Conservation (phyloP, 495 filamentous ascomycete species). For the Delitschia confertaspora region DNA sequence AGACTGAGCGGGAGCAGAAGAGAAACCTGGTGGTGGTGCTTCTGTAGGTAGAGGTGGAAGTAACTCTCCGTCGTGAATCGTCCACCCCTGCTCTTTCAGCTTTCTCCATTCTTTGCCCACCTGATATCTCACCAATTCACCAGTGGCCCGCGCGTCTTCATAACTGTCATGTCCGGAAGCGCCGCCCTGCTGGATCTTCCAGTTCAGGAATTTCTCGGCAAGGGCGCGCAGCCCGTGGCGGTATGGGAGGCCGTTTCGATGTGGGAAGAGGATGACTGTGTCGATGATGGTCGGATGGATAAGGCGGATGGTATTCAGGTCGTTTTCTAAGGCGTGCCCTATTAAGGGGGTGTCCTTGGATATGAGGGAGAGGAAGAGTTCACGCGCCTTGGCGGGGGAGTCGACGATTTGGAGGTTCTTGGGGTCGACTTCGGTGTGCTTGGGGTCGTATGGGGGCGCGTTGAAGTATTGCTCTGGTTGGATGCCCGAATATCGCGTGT, state of each 20-base stretch:
- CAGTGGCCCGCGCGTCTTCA: conserved; percentile 82
- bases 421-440: conserved; percentile 7
- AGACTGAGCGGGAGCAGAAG: background rate
- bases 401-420: conserved; percentile 55
- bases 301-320: conserved; percentile 72
- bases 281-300: conserved; percentile 81
- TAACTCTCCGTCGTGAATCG: conserved; percentile 43
- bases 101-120: conserved; percentile 56
- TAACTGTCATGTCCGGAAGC: conserved; percentile 63
- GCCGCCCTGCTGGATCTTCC: conserved; percentile 69
- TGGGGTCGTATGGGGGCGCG: conserved; percentile 51
- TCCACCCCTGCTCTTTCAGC: conserved; percentile 58
- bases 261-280: conserved; percentile 75
- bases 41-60: conserved; percentile 35
- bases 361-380: conserved; percentile 61
- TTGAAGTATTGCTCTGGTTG: conserved; percentile 60
- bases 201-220: conserved; percentile 52
- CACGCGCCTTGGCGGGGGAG: conserved; percentile 61
- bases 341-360: conserved; percentile 70
- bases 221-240: conserved; percentile 67
- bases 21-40: background rate
- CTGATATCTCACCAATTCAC: conserved; percentile 66
- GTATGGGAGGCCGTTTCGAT: conserved; percentile 61
- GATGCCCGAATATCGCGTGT: conserved; percentile 82
- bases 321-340: conserved; percentile 92